Evolutionary conservation across 805 yeast species (phyloP).

Genomic region (Pichia manshurica): DNA sequence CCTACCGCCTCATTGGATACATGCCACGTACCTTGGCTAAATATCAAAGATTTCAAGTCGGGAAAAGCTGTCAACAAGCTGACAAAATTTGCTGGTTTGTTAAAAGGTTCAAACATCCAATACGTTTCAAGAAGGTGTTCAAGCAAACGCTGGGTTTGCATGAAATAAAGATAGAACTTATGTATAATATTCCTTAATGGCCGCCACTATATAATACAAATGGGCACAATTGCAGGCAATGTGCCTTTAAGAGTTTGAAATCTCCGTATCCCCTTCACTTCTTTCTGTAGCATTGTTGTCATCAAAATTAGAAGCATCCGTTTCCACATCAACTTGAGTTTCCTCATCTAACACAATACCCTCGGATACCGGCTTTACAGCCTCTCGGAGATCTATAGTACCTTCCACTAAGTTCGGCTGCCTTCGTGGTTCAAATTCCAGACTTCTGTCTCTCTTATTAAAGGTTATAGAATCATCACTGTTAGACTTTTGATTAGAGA

Average conservation of each 20-base stretch:
- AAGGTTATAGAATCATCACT: background rate
- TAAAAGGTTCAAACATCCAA: conserved; percentile 12
- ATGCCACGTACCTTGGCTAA: conserved; percentile 13
- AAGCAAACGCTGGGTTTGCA: conserved; percentile 12
- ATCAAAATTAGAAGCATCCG: background rate
- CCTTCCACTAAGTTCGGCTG: background rate
- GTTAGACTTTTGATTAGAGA: no score
- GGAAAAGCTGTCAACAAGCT: conserved; percentile 8
- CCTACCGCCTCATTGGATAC: conserved; percentile 5
- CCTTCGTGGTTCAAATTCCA: background rate
- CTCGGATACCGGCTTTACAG: no score
- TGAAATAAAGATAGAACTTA: background rate
- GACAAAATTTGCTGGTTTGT: conserved; percentile 6
- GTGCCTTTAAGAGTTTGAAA: background rate
- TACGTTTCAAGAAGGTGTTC: conserved; percentile 9
- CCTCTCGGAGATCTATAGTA: background rate
- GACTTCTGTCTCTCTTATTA: background rate
- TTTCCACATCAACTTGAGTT: conserved; percentile 6
- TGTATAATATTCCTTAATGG: no score
- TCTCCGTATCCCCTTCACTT: background rate
- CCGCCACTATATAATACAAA: no score
- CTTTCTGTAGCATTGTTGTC: background rate
- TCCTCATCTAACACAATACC: conserved; percentile 5
- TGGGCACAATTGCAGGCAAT: no score
- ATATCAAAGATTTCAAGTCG: conserved; percentile 10